Percentiles rank a stretch among this genome's conserved stretches.
Evolutionary conservation across 306 rosid species (phyloP).

Genomic region (Rosa lucieae): DNA sequence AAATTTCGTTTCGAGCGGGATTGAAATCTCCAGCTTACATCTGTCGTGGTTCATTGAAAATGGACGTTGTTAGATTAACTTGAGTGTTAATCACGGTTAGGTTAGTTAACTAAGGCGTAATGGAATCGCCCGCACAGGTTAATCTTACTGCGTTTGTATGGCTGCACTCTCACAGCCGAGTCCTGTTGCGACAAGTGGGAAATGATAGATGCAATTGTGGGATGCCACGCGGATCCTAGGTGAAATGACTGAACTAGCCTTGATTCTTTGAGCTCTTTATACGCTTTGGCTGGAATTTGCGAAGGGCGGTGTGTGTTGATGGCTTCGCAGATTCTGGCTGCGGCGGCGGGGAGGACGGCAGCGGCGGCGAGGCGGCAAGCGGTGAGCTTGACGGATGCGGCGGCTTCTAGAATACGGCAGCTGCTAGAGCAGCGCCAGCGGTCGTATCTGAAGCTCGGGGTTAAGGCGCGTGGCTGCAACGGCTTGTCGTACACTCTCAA

Average conservation of each 20-base stretch:
- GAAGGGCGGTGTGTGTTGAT: conserved; percentile 1
- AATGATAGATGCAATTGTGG: not conserved
- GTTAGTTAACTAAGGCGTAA: not conserved
- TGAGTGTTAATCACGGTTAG: not conserved
- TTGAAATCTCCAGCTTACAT: not conserved
- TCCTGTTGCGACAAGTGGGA: not conserved
- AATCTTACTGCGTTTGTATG: not conserved
- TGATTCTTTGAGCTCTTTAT: not conserved
- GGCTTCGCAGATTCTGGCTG: conserved; percentile 44
- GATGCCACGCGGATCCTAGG: not conserved
- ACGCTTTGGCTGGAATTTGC: not conserved
- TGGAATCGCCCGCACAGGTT: not conserved
- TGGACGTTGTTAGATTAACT: not conserved
- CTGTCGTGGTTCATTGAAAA: not conserved
- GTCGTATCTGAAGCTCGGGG: conserved; percentile 73
- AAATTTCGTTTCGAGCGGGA: not conserved
- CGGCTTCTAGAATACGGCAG: conserved; percentile 63
- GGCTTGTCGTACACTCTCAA: conserved; percentile 87
- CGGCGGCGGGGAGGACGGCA: conserved; percentile 33
- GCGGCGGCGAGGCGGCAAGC: conserved; percentile 68
- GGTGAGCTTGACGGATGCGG: conserved; percentile 62
- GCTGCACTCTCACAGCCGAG: not conserved
- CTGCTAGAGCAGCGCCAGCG: conserved; percentile 77
- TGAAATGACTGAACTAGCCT: conserved; percentile 2
- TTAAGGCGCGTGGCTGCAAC: conserved; percentile 95